These are phyloP conservation scores for Penicillium sp. DNA, from an alignment of 2,329 filamentous ascomycete genomes.

Conservation along the genomic window DNA sequence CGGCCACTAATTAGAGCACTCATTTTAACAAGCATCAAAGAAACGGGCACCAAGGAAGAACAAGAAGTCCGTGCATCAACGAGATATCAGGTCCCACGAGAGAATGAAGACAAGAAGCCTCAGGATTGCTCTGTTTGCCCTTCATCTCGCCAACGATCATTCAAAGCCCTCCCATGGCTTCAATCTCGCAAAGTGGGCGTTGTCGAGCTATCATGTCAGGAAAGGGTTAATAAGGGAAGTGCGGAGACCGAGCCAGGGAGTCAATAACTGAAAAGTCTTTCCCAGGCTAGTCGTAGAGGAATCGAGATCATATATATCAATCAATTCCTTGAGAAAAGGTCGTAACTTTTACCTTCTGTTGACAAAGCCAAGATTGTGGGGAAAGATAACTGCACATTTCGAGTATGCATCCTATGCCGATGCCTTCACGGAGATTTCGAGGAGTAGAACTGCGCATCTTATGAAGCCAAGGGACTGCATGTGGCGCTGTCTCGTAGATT, in stretches of 20 bases:
- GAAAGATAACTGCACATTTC: background rate
- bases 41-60: too few relatives aligned
- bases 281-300: background rate
- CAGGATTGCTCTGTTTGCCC: too few relatives aligned
- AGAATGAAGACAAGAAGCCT: too few relatives aligned
- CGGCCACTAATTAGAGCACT: too few relatives aligned
- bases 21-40: too few relatives aligned
- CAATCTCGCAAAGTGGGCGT: too few relatives aligned
- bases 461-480: background rate
- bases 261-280: background rate
- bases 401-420: background rate
- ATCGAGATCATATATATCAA: background rate
- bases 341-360: background rate
- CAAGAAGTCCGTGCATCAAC: too few relatives aligned
- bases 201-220: too few relatives aligned
- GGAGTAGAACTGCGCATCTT: background rate
- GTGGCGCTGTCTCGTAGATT: background rate
- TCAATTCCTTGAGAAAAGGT: background rate
- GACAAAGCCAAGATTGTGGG: background rate
- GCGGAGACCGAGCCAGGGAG: background rate
- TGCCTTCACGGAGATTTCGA: background rate
- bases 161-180: too few relatives aligned
- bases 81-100: too few relatives aligned
- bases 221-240: too few relatives aligned
- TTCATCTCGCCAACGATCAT: too few relatives aligned